These are phyloP conservation scores for Plasmodium vivax DNA, from an alignment of 169 alveolate species.

Conservation along the genomic window DNA sequence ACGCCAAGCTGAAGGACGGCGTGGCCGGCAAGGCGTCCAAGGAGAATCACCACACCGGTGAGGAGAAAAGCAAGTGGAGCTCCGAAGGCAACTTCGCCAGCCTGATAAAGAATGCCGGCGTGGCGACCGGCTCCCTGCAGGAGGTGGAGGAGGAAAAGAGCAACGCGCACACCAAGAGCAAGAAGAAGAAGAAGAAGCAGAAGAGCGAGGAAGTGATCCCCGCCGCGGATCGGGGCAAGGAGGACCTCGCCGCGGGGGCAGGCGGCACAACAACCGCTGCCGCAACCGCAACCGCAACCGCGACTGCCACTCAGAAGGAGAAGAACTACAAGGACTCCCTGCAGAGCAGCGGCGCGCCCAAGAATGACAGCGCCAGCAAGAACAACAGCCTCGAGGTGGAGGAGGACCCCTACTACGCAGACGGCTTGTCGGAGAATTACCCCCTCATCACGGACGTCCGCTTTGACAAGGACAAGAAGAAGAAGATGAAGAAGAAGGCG, in stretches of 20 bases:
- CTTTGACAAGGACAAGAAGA: constrained; percentile 35
- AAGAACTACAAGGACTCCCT: constrained; percentile 8
- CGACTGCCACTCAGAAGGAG: neutral
- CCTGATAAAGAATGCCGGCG: constrained; percentile 5
- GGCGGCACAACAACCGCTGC: too few relatives aligned
- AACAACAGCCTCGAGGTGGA: neutral
- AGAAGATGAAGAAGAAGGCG: constrained; percentile 29
- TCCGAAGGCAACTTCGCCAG: constrained; percentile 23
- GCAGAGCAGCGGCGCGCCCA: neutral
- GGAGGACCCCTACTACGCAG: constrained; percentile 17
- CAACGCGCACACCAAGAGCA: neutral
- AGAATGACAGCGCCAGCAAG: neutral
- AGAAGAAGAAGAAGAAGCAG: constrained; percentile 12
- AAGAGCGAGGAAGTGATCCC: constrained; percentile 23
- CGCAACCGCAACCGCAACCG: neutral
- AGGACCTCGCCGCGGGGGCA: neutral
- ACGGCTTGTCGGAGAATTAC: constrained; percentile 41
- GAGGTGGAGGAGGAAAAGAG: neutral
- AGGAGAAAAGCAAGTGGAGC: constrained; percentile 35
- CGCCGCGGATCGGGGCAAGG: neutral
- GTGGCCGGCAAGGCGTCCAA: neutral
- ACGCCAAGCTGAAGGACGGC: constrained; percentile 4
- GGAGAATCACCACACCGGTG: neutral
- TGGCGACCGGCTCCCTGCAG: neutral
- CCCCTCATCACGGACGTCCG: constrained; percentile 38